These are phyloP conservation scores for Teunomyces lycoperdinae DNA, from an alignment of 805 yeast genomes.

Conservation along the genomic window DNA sequence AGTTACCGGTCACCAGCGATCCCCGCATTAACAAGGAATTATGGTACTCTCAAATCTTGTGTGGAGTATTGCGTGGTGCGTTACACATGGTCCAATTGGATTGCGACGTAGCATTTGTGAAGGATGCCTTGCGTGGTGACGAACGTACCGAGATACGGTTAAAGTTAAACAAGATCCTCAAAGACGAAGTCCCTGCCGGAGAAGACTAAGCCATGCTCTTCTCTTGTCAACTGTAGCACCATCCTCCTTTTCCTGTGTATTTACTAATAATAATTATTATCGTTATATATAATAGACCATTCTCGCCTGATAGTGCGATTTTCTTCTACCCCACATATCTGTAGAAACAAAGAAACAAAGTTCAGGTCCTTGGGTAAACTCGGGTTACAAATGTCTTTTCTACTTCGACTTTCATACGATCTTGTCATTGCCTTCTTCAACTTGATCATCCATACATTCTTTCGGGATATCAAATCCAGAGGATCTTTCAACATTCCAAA, in stretches of 20 bases:
- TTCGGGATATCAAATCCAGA: constrained; percentile 37
- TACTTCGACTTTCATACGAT: constrained; percentile 22
- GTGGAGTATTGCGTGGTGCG: constrained; percentile 90
- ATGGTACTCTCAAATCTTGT: constrained; percentile 90
- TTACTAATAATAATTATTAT: background rate
- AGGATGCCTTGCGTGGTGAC: constrained; percentile 82
- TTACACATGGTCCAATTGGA: constrained; percentile 95
- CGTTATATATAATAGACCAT: background rate
- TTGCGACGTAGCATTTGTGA: constrained; percentile 75
- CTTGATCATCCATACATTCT: constrained; percentile 36
- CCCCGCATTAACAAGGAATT: constrained; percentile 64
- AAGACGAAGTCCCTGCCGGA: constrained; percentile 96
- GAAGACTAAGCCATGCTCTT: constrained; percentile 57
- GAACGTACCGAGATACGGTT: constrained; percentile 76
- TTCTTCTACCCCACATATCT: background rate
- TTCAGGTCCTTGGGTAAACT: background rate
- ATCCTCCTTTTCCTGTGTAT: background rate
- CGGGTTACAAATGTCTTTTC: background rate
- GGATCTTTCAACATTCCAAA: constrained; percentile 40
- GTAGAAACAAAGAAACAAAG: background rate
- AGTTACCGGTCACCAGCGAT: constrained; percentile 69
- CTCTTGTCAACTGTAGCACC: background rate
- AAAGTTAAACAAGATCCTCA: constrained; percentile 65
- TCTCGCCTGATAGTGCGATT: background rate
- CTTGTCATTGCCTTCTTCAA: constrained; percentile 31